Evolutionary conservation across 83 land plant genomes (phyloP).

Genomic region (Thuja plicata): DNA sequence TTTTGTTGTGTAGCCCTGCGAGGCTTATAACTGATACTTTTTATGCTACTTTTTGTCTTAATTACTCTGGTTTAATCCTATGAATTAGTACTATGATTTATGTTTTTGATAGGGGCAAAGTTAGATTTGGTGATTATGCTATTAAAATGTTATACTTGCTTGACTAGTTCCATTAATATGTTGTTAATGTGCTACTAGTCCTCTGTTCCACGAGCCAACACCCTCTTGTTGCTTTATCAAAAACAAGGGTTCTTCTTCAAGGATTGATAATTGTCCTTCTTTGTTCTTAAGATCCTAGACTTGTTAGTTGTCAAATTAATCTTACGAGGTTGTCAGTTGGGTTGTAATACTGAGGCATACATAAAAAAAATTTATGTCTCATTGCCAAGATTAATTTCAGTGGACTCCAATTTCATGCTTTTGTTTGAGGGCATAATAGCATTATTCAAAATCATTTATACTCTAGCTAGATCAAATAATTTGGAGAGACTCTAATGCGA

Average conservation of each 20-base stretch:
- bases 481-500: not conserved
- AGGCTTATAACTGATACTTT: no score
- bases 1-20: no score
- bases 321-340: not conserved
- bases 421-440: not conserved
- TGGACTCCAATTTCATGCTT: not conserved
- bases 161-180: no score
- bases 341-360: not conserved
- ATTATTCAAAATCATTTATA: not conserved
- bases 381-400: not conserved
- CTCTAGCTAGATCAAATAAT: not conserved
- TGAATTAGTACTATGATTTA: no score
- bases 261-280: not conserved
- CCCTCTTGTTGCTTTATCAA: not conserved
- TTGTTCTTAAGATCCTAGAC: not conserved
- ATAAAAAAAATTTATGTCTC: not conserved
- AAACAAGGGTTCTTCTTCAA: not conserved
- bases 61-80: no score
- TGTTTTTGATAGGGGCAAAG: no score
- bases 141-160: no score
- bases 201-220: no score
- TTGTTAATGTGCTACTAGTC: no score
- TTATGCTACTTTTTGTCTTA: no score
- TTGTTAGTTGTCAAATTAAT: not conserved
- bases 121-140: no score